These are phyloP conservation scores for Prunella vulgaris DNA, from an alignment of 257 asterid genomes.

Conservation along the genomic window DNA sequence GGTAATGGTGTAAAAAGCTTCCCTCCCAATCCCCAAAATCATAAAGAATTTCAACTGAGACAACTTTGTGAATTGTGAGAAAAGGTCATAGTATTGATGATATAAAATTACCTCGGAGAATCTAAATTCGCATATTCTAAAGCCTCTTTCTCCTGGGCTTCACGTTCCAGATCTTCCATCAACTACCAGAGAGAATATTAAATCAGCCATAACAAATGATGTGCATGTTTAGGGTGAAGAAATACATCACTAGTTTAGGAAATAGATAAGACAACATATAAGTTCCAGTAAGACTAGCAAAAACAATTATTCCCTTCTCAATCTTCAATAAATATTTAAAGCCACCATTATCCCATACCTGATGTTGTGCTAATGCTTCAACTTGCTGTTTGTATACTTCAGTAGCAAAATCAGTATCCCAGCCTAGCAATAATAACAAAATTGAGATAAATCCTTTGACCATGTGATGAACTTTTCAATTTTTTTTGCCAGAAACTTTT, in stretches of 20 bases:
- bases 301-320: background rate
- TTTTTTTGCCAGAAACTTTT: constrained; percentile 3
- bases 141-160: constrained; percentile 88
- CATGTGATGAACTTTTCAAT: constrained; percentile 1
- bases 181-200: constrained; percentile 41
- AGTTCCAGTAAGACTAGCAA: constrained; percentile 5
- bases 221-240: background rate
- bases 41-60: background rate
- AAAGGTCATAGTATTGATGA: background rate
- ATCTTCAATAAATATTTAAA: constrained; percentile 6
- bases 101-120: constrained; percentile 48
- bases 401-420: constrained; percentile 98
- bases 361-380: constrained; percentile 83
- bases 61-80: background rate
- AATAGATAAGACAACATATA: background rate
- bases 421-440: constrained; percentile 47
- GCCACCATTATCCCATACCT: constrained; percentile 42
- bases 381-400: constrained; percentile 92
- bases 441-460: constrained; percentile 15
- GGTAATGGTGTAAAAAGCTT: background rate
- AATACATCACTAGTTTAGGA: constrained; percentile 1
- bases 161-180: constrained; percentile 78
- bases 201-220: background rate
- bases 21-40: background rate
- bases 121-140: constrained; percentile 62